These are phyloP conservation scores for Ceratocystis papillata DNA, from an alignment of 2,329 filamentous ascomycete genomes.

Conservation along the genomic window DNA sequence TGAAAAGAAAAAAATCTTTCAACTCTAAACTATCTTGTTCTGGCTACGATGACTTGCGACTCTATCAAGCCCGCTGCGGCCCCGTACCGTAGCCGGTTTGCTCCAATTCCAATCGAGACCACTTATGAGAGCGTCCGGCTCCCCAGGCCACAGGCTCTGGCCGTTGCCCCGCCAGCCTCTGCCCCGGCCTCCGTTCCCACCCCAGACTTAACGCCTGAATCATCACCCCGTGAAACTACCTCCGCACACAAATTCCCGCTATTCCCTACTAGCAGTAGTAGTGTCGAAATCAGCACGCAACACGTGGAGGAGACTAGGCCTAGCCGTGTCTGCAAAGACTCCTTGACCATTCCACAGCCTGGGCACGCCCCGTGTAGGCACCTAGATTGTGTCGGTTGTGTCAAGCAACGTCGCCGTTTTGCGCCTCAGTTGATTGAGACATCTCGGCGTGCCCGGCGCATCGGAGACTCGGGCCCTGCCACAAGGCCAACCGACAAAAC, in stretches of 20 bases:
- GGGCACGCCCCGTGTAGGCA: not conserved
- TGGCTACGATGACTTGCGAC: conserved; percentile 23
- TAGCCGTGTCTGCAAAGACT: not conserved
- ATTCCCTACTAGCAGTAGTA: conserved; percentile 3
- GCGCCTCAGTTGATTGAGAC: conserved; percentile 74
- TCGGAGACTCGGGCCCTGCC: conserved; percentile 52
- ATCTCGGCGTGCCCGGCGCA: conserved; percentile 57
- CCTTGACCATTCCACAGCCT: not conserved
- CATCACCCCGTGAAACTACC: conserved; percentile 36
- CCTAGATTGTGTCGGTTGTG: not conserved
- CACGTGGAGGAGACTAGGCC: conserved; percentile 12
- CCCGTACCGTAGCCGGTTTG: conserved; percentile 48
- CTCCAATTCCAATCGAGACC: conserved; percentile 61
- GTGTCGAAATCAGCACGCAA: conserved; percentile 9
- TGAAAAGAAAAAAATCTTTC: too few relatives aligned
- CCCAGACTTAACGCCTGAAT: conserved; percentile 47
- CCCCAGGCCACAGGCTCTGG: conserved; percentile 25
- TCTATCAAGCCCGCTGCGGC: conserved; percentile 1
- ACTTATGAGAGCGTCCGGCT: conserved; percentile 49
- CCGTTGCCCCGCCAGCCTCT: not conserved
- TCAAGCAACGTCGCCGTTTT: conserved; percentile 41
- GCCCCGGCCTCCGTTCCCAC: conserved; percentile 37
- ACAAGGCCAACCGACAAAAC: conserved; percentile 59
- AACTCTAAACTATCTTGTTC: not conserved
- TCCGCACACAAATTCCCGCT: not conserved